These are phyloP conservation scores for Sphaerulina musiva DNA, from an alignment of 2,329 filamentous ascomycete genomes.

Conservation along the genomic window DNA sequence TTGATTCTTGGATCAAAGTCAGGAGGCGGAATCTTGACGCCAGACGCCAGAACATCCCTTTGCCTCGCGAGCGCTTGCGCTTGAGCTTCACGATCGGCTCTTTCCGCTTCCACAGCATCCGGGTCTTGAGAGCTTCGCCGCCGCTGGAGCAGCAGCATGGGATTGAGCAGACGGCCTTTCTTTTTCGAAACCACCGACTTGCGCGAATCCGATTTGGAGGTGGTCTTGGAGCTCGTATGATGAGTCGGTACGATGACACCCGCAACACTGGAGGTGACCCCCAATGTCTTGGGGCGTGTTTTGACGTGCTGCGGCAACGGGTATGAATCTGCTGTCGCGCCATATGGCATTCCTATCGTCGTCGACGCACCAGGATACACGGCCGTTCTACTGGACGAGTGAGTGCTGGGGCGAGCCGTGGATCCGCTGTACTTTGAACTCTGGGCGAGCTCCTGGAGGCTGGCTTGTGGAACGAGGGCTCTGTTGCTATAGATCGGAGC, in stretches of 20 bases:
- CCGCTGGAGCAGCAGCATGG: conserved; percentile 54
- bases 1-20: conserved; percentile 59
- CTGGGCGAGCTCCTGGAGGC: conserved; percentile 16
- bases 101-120: conserved; percentile 18
- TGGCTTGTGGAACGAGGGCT: conserved; percentile 12
- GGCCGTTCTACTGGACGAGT: conserved; percentile 18
- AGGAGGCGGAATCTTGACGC: conserved; percentile 47
- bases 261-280: conserved; percentile 28
- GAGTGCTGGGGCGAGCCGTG: conserved; percentile 23
- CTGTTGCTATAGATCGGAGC: conserved; percentile 10
- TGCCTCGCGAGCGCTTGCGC: conserved; percentile 43
- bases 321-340: conserved; percentile 27
- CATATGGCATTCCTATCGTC: conserved; percentile 31
- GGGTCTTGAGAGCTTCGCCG: conserved; percentile 45
- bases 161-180: conserved; percentile 47
- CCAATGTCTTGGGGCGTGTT: conserved; percentile 29
- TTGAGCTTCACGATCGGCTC: conserved; percentile 21
- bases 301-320: conserved; percentile 32
- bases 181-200: conserved; percentile 34
- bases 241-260: conserved; percentile 34
- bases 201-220: conserved; percentile 7
- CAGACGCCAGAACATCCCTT: conserved; percentile 47
- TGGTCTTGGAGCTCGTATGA: conserved; percentile 22
- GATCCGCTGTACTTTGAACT: conserved; percentile 24
- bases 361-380: conserved; percentile 9